Base-by-base conservation (phyloP, 345 rosid species). In the Carallia brachiata region DNA sequence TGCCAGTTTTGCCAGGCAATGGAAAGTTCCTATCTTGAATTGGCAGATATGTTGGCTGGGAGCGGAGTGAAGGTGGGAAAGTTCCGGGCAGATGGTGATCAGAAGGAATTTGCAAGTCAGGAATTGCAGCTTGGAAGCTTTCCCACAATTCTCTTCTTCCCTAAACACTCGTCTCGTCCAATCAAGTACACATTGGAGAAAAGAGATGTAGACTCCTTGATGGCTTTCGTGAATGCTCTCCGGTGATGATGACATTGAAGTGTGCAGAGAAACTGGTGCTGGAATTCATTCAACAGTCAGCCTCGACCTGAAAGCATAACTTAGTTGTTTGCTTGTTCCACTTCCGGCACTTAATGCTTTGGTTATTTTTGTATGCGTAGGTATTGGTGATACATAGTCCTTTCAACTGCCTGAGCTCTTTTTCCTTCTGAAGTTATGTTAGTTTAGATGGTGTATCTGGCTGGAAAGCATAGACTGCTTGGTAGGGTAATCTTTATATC, bases 1-100 rank as follows among this genome's bases (percentile, higher is more conserved):
- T 94, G 98, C 83, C 96, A 69, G 1, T 94, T 86, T 71, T 94
- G 97, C 83, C 96, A 88, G 82, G 98, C 86, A 4, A 89, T 92
- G 97, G 97, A 95, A 75, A 81, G 65, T 7, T 90, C 97, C 0
- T 92, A 84, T 27, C 39, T 92, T 1, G 89, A 92, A 36, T 82
- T 92, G 74, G 96, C 97, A 2, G 91, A 88, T 72, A 87, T 86
- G 67, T 57, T 95, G 67, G 90, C 79, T 0, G 92, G 88, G 10
- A 84, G 82, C 19, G 97, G 96, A 10, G 88, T 95, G 77, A 92
- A 92, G 76, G 97, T 95, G 8, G 99, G 89, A 8, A 88, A 95
- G 65, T 92, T 92, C 78, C 65, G 79, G 18, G 96, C 97, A 2
- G 99, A 95, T 18, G 97, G 91, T 19, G 89, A 87, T 15, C 87